Base-by-base conservation (phyloP, 192 early-diverging fungal species). In the Cetraspora pellucida region DNA sequence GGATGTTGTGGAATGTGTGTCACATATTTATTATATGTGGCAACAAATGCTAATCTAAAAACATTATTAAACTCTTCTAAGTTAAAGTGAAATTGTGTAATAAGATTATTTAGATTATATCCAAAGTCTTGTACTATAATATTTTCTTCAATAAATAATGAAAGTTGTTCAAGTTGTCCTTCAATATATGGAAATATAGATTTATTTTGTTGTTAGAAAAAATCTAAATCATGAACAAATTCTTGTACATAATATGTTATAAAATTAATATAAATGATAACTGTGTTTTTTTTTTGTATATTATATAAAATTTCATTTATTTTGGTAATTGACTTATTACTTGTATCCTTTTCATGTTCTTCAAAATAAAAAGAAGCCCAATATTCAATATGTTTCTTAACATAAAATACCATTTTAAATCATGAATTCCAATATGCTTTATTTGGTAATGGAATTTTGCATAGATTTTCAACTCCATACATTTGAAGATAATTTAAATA, bases 291-390 rank as follows among this genome's bases (percentile, higher is more conserved):
- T n/a, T n/a, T n/a, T n/a, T n/a, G n/a, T n/a, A n/a, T n/a, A n/a
- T n/a, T n/a, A n/a, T n/a, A n/a, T n/a, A n/a, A n/a, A n/a, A n/a
- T n/a, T n/a, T n/a, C n/a, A n/a, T n/a, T n/a, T 46, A 0, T n/a
- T n/a, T n/a, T n/a, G n/a, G n/a, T n/a, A n/a, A n/a, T n/a, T n/a
- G n/a, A n/a, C n/a, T n/a, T n/a, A 67, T 67, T 1, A 7, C 28
- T 67, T 45, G 8, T 46, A 67, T 67, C 21, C 10, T 23, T 67
- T 67, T 67, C 65, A 67, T 67, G 23, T 61, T 61, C 59, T 47
- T 67, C 65, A 67, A 1, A 8, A 43, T 23, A 67, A 47, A 67
- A 67, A 47, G 31, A 43, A 17, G 45, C 0, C 44, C 44, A 67
- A 67, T 67, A 67, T n/a, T 21, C 43, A 67, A 67, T 43, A 67